phyloP scores from a whole-genome alignment of 805 yeast species.

The Zygosaccharomyces gambellarensis region DNA sequence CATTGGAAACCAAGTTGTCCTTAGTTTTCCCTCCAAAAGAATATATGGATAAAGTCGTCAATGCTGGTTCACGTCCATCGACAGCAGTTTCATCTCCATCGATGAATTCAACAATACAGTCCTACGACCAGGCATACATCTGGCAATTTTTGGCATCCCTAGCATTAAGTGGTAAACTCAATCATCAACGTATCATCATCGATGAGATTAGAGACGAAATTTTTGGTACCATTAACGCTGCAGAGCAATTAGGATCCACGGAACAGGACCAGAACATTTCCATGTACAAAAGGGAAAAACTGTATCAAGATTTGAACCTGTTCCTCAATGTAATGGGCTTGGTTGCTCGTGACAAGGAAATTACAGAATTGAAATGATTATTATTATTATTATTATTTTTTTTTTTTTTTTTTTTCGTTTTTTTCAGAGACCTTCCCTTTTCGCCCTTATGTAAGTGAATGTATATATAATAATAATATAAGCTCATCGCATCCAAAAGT shows the following conservation, averaged over 20 bases:
- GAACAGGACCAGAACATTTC: constrained; percentile 38
- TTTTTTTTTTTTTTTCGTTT: no score
- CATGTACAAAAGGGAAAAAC: constrained; percentile 47
- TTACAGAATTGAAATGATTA: constrained; percentile 58
- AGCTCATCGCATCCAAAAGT: constrained; percentile 3
- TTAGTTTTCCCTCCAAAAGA: constrained; percentile 73
- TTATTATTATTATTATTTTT: no score
- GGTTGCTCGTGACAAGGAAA: constrained; percentile 85
- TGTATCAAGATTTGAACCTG: constrained; percentile 77
- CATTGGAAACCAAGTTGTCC: constrained; percentile 71
- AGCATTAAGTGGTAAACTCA: constrained; percentile 83
- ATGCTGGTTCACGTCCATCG: constrained; percentile 9
- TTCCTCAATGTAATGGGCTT: constrained; percentile 95
- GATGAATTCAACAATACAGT: constrained; percentile 16
- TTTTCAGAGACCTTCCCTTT: neutral
- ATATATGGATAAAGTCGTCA: constrained; percentile 23
- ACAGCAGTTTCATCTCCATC: constrained; percentile 11
- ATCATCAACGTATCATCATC: constrained; percentile 88
- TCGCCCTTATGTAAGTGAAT: constrained; percentile 7
- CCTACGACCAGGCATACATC: constrained; percentile 69
- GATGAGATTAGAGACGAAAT: constrained; percentile 93
- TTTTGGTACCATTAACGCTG: constrained; percentile 77
- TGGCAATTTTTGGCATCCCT: constrained; percentile 97
- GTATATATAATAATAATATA: constrained; percentile 2
- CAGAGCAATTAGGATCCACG: constrained; percentile 45